Conservation (phyloP, 148 eudicot species). For the Camellia japonica region DNA sequence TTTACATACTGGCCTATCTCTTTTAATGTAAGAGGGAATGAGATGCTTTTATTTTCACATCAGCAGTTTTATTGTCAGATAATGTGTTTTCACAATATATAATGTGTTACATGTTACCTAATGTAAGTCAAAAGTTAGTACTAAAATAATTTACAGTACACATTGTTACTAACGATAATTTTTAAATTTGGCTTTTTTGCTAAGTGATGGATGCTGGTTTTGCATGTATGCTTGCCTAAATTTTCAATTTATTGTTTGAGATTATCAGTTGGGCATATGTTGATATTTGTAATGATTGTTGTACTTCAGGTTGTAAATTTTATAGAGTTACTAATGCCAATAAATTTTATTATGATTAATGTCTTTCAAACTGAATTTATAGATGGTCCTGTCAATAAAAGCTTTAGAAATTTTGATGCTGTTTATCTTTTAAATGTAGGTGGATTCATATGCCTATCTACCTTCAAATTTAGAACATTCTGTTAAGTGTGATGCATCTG, state of each 20-base stretch:
- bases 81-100: not conserved
- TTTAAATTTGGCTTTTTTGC: not conserved
- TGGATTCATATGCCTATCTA: conserved; percentile 87
- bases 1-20: not conserved
- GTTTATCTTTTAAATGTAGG: conserved; percentile 45
- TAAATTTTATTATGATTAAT: not conserved
- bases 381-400: not conserved
- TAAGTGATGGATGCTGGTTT: not conserved
- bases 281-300: not conserved
- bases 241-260: not conserved
- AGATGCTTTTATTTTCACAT: not conserved
- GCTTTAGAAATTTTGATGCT: conserved; percentile 10
- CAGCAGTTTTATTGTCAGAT: no score
- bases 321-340: not conserved
- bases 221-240: not conserved
- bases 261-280: not conserved
- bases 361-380: not conserved
- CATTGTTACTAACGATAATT: not conserved
- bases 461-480: conserved; percentile 74
- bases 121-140: not conserved
- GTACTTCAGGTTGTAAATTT: not conserved
- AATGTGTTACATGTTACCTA: not conserved
- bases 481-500: conserved; percentile 45
- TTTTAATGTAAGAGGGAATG: not conserved
- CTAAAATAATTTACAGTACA: not conserved